Evolutionary conservation across 257 asterid genomes (phyloP).

Genomic region (Solanum phureja): DNA sequence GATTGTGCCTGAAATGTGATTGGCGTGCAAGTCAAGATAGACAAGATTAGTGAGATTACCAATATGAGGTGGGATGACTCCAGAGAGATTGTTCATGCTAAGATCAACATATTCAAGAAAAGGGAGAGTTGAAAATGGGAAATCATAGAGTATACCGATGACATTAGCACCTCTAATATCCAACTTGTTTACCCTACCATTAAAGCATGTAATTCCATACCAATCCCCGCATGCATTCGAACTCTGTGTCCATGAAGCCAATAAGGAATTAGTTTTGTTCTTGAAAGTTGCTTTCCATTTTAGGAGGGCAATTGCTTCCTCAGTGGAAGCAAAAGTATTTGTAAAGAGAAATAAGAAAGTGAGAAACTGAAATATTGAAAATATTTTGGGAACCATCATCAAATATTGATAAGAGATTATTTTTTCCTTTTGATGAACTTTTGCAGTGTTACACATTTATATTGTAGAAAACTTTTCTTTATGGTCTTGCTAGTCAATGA

Average conservation of each 20-base stretch:
- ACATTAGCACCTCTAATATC: neutral
- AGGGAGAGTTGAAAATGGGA: too few species aligned
- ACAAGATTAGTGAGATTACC: neutral
- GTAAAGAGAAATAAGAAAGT: neutral
- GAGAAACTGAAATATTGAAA: neutral
- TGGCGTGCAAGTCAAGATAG: neutral
- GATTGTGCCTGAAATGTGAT: neutral
- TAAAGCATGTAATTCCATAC: neutral
- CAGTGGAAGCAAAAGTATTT: neutral
- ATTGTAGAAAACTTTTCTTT: neutral
- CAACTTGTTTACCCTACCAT: neutral
- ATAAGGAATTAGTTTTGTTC: neutral
- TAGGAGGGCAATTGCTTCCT: neutral
- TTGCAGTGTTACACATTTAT: neutral
- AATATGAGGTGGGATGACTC: neutral
- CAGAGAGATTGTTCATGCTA: neutral
- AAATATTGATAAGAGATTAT: too few species aligned
- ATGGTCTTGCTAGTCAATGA: neutral
- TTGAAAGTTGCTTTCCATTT: neutral
- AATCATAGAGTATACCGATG: neutral
- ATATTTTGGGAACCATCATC: neutral
- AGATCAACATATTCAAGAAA: too few species aligned
- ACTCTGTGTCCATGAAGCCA: neutral
- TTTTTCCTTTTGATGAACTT: too few species aligned
- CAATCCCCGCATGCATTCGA: neutral